Base-by-base conservation (phyloP, 2,329 filamentous ascomycete species). In the Hypoxylon sp. region DNA sequence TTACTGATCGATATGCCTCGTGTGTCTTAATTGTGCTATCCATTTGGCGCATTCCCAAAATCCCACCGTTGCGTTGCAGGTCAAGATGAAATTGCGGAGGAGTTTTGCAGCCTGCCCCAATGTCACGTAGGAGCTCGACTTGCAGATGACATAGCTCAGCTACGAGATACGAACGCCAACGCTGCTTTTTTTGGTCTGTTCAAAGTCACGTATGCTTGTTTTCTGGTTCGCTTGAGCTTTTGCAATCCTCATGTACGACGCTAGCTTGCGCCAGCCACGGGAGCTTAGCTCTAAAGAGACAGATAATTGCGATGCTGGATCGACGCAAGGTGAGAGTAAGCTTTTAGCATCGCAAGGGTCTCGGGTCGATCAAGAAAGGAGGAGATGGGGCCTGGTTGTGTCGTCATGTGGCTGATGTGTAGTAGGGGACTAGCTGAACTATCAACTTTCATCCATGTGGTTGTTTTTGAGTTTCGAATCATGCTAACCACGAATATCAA, bases 401-500 rank as follows among this genome's bases (percentile, higher is more conserved):
- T 66, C 55, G 59, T 66, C 62, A 62, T 68, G 59, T 68, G 63
- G 60, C 61, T 65, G 49, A 57, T 28, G 30, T 58, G 6, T 17
- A 49, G 45, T 34, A 23, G 28, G 23, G 45, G 38, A 48, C 34
- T 41, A 5, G 50, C 14, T 34, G 17, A 52, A 28, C 14, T 34
- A 49, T 58, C 14, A 45, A 55, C 48, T 14, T 63, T 34, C 49
- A 63, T 48, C 32, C 30, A 17, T 55, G 59, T 68, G 58, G 52
- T 48, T 53, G 70, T 75, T 60, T 74, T 74, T 66, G 66, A 67
- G 76, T 79, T 79, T 78, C 73, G 73, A 69, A 74, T 75, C 68
- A 73, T 76, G 77, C 72, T 74, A 67, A 67, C 68, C 65, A 73
- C 67, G 74, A 66, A 60, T 72, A 79, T 76, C 75, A 76, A 77